Conservation (phyloP, 2,329 filamentous ascomycete species). For the Penicillium aurantiogriseum region DNA sequence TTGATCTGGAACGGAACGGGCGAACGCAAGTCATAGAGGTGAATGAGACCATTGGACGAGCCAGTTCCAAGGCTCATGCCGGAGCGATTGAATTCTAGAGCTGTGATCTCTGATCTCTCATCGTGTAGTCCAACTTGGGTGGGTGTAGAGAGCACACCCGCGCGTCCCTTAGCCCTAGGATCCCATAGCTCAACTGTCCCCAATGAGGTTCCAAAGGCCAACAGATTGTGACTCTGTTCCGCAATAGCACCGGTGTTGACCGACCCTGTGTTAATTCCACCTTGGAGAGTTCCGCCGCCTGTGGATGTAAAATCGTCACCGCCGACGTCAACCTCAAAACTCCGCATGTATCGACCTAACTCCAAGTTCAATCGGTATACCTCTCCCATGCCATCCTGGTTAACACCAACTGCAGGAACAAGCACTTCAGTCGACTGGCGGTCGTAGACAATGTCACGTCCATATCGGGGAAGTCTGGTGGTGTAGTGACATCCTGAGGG, state of each 20-base stretch:
- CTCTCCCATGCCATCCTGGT: slow-evolving; percentile 81
- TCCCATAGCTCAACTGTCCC: slow-evolving; percentile 99
- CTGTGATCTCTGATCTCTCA: slow-evolving; percentile 67
- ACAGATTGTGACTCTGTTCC: slow-evolving; percentile 81
- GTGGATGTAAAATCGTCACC: slow-evolving; percentile 68
- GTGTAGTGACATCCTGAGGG: slow-evolving; percentile 83
- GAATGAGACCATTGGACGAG: slow-evolving; percentile 81
- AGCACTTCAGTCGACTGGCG: slow-evolving; percentile 78
- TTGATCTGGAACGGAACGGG: slow-evolving; percentile 83
- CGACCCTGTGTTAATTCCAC: slow-evolving; percentile 77
- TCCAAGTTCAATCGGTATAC: slow-evolving; percentile 93
- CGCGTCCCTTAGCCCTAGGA: slow-evolving; percentile 74
- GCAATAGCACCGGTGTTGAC: slow-evolving; percentile 87
- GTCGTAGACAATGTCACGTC: slow-evolving; percentile 84
- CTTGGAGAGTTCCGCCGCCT: slow-evolving; percentile 75
- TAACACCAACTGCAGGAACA: slow-evolving; percentile 82
- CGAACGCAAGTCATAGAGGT: slow-evolving; percentile 88
- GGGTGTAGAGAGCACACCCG: slow-evolving; percentile 69
- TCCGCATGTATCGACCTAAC: slow-evolving; percentile 87
- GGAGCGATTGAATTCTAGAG: slow-evolving; percentile 78
- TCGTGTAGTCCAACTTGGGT: slow-evolving; percentile 40
- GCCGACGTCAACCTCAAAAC: slow-evolving; percentile 87
- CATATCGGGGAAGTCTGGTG: slow-evolving; percentile 87
- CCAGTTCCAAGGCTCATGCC: slow-evolving; percentile 84
- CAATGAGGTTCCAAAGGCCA: slow-evolving; percentile 88